These are phyloP conservation scores for Diaporthe citriasiana DNA, from an alignment of 2,329 filamentous ascomycete species.

Conservation along the genomic window DNA sequence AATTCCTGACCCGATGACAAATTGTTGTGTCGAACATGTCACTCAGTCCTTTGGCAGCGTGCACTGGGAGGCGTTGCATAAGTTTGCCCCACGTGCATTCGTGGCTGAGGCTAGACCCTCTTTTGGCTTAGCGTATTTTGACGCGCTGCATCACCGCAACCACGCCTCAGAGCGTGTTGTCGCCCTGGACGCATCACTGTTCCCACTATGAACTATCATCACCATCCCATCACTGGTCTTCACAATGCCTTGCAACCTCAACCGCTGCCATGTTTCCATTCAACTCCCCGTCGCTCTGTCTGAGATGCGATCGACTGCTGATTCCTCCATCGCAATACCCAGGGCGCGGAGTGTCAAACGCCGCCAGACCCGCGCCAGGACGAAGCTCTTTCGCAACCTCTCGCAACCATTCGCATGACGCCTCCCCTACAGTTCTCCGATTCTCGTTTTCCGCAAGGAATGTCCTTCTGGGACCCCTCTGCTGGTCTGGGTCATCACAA, in stretches of 20 bases:
- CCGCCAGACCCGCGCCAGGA: conserved; percentile 46
- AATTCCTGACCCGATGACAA: background rate
- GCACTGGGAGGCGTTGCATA: background rate
- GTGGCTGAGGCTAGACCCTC: background rate
- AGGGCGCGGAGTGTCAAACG: conserved; percentile 42
- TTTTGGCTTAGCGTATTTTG: conserved; percentile 16
- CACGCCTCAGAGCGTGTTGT: background rate
- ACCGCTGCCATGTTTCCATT: conserved; percentile 39
- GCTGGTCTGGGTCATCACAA: conserved; percentile 55
- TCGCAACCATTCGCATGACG: conserved; percentile 70
- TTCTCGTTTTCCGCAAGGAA: conserved; percentile 78
- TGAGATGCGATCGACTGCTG: conserved; percentile 49
- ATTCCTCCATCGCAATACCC: conserved; percentile 53
- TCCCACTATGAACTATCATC: conserved; percentile 4
- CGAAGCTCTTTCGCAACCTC: conserved; percentile 62
- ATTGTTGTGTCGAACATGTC: background rate
- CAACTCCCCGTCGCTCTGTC: conserved; percentile 46
- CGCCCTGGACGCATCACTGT: background rate
- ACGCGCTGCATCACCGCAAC: conserved; percentile 36
- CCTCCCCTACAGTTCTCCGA: conserved; percentile 86
- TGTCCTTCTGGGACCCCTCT: conserved; percentile 66
- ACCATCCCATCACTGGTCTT: conserved; percentile 42
- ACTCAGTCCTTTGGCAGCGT: background rate
- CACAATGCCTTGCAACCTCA: conserved; percentile 47
- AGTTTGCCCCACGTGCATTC: background rate